phyloP scores from a whole-genome alignment of 805 yeast genomes.

The Ogataea zsoltii region DNA sequence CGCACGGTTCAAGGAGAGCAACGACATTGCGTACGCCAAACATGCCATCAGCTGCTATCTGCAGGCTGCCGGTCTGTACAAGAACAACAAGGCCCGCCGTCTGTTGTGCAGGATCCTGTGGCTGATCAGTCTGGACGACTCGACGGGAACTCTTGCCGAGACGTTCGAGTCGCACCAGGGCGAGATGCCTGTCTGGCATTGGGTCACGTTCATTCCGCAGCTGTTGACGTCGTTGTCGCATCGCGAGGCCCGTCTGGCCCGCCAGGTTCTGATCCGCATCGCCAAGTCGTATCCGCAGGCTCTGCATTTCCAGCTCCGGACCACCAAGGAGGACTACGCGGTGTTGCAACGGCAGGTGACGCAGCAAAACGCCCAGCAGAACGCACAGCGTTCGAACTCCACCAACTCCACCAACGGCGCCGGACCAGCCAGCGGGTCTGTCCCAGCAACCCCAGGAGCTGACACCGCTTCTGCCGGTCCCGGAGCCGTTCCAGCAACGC shows the following conservation, averaged over 20 bases:
- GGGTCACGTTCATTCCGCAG: slow-evolving; percentile 97
- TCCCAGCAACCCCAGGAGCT: background rate
- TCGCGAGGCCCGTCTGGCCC: slow-evolving; percentile 85
- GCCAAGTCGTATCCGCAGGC: slow-evolving; percentile 98
- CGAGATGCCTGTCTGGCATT: slow-evolving; percentile 98
- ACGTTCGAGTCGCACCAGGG: slow-evolving; percentile 93
- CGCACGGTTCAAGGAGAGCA: slow-evolving; percentile 76
- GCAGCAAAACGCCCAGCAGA: slow-evolving; percentile 41
- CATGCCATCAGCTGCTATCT: slow-evolving; percentile 94
- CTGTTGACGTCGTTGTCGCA: slow-evolving; percentile 85
- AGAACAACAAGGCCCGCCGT: slow-evolving; percentile 87
- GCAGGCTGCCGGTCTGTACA: slow-evolving; percentile 96
- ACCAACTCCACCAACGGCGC: slow-evolving; percentile 2
- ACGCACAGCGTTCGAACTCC: slow-evolving; percentile 23
- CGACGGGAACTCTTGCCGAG: slow-evolving; percentile 72
- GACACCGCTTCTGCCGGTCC: background rate
- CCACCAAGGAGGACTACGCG: slow-evolving; percentile 91
- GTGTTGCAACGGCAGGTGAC: slow-evolving; percentile 72
- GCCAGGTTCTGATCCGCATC: slow-evolving; percentile 83
- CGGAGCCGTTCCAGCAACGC: slow-evolving; percentile 13
- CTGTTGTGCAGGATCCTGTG: slow-evolving; percentile 87
- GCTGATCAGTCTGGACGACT: slow-evolving; percentile 90
- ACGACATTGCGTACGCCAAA: slow-evolving; percentile 79
- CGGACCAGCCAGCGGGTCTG: slow-evolving; percentile 1
- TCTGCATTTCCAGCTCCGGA: slow-evolving; percentile 89